Evolutionary conservation across 441 rosid species (phyloP).

Genomic region (Populus trichocarpa): DNA sequence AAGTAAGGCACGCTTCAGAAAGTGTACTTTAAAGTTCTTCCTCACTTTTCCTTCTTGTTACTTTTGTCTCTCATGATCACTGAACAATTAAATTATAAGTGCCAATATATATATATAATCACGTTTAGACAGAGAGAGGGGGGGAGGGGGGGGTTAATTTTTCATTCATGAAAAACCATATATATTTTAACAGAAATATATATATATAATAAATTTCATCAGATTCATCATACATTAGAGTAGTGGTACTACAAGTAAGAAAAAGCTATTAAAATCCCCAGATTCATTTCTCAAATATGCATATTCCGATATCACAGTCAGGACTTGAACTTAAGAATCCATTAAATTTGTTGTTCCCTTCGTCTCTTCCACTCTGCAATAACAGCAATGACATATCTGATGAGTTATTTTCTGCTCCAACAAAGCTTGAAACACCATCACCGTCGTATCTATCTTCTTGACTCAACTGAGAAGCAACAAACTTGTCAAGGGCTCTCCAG

Average conservation of each 20-base stretch:
- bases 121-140: too few relatives aligned
- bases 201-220: not conserved
- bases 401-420: conserved; percentile 17
- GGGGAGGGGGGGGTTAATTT: too few relatives aligned
- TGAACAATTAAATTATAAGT: too few relatives aligned
- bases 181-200: too few relatives aligned
- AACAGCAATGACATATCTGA: conserved; percentile 45
- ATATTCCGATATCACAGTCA: conserved; percentile 59
- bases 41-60: not conserved
- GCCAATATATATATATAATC: too few relatives aligned
- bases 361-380: conserved; percentile 48
- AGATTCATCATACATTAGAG: not conserved
- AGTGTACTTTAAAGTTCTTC: not conserved
- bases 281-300: conserved; percentile 58
- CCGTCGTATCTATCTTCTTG: conserved; percentile 50
- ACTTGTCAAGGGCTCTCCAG: conserved; percentile 91
- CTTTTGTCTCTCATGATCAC: not conserved
- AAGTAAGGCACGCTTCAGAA: not conserved
- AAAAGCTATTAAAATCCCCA: conserved; percentile 7
- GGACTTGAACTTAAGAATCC: conserved; percentile 47
- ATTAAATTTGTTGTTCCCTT: conserved; percentile 40
- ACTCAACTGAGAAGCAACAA: conserved; percentile 87
- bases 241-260: not conserved
- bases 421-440: conserved; percentile 28
- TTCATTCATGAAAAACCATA: not conserved